phyloP scores from a whole-genome alignment of 805 yeast genomes.

The Kockiozyma suomiensis region DNA sequence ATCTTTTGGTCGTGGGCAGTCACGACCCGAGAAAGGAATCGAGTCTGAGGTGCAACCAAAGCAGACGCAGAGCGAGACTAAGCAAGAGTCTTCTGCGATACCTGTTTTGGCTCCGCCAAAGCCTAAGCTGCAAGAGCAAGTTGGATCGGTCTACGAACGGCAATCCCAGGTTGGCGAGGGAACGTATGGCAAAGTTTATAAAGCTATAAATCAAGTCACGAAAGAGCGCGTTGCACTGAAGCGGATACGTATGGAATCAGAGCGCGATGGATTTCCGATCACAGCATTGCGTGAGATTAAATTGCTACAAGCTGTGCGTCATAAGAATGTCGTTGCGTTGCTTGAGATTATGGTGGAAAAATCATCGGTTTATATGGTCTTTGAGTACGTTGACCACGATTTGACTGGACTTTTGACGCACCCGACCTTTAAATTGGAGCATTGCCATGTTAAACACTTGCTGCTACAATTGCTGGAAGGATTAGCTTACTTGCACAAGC shows the following conservation, averaged over 20 bases:
- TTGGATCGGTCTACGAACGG: conserved; percentile 55
- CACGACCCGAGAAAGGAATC: background rate
- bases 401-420: conserved; percentile 83
- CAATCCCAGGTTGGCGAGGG: conserved; percentile 97
- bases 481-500: conserved; percentile 72
- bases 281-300: conserved; percentile 93
- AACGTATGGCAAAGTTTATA: conserved; percentile 94
- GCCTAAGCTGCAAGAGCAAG: conserved; percentile 10
- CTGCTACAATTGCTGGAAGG: conserved; percentile 79
- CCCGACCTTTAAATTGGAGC: conserved; percentile 62
- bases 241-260: conserved; percentile 77
- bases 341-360: conserved; percentile 86
- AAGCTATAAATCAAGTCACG: conserved; percentile 73
- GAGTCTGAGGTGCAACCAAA: background rate
- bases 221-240: conserved; percentile 82
- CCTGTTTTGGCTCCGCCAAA: background rate
- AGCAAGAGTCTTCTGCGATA: background rate
- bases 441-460: conserved; percentile 79
- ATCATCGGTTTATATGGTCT: conserved; percentile 78
- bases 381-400: conserved; percentile 93
- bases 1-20: background rate
- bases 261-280: conserved; percentile 93
- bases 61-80: too few species aligned
- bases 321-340: conserved; percentile 77
- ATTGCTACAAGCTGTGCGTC: conserved; percentile 77